Base-by-base conservation (phyloP, 2,329 filamentous ascomycete genomes). In the Salinomyces thailandicus region DNA sequence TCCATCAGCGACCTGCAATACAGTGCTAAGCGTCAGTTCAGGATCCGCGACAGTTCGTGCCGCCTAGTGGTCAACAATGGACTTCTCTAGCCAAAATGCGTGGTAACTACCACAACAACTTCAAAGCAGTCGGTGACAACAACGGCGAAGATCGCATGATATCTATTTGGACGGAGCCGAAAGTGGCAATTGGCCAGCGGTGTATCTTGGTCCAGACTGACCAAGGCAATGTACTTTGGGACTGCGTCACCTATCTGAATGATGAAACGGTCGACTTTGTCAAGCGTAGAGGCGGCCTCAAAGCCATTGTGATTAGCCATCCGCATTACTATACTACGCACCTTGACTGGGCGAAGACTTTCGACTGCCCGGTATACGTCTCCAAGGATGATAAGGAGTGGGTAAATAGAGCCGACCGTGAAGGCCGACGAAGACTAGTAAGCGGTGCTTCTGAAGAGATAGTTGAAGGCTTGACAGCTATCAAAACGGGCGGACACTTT, bases 311-410 rank as follows among this genome's bases (percentile, higher is more conserved):
- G 0, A 59, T 61, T 36, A 50, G 46, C 77, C 47, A 93, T 59
- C 85, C 85, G 35, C 85, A 93, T 55, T 93, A 83, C 61, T 91
- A 84, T 61, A 77, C 77, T 11, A 81, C 82, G 3, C 79, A 85
- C 55, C 58, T 82, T 0, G 73, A 80, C 46, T 93, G 85, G 84
- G 78, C 80, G 0, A 54, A 64, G 30, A 67, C 69, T 0, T 89
- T 91, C 47, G 47, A 61, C 4, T 86, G 82, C 48, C 77, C 76
- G 0, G 75, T 91, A 1, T 87, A 82, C 50, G 52, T 85, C 1
- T 67, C 78, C 0, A 58, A 58, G 5, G 78, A 81, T 39, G 85
- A 93, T 57, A 58, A 61, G 37, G 51, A 63, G 45, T 91, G 84
- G 84, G 55, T 77, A 8, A 72, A 63, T 38, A 61, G 69, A 2